These are phyloP conservation scores for Nothophaeocryptopus gaeumannii DNA, from an alignment of 2,329 filamentous ascomycete species.

Conservation along the genomic window DNA sequence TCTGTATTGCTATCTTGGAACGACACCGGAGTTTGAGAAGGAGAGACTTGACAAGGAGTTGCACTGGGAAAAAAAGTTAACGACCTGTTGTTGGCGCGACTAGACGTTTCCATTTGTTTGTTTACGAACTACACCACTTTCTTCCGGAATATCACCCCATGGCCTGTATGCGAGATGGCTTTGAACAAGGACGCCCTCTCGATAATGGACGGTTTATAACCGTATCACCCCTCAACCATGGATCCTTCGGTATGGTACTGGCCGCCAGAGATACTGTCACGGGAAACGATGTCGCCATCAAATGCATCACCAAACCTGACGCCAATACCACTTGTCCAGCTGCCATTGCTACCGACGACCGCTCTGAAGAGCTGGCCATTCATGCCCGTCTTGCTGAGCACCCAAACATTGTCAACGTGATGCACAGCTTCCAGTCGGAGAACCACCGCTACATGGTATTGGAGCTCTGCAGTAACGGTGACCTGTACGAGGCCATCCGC, in stretches of 20 bases:
- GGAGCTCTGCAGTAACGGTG: slow-evolving; percentile 92
- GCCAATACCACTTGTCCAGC: slow-evolving; percentile 59
- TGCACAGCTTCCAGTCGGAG: slow-evolving; percentile 88
- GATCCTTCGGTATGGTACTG: slow-evolving; percentile 98
- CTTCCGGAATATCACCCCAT: slow-evolving; percentile 44
- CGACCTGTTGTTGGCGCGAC: slow-evolving; percentile 22
- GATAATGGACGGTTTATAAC: slow-evolving; percentile 81
- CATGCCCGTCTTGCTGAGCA: slow-evolving; percentile 77
- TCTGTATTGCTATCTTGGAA: slow-evolving; percentile 25
- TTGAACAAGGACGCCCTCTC: slow-evolving; percentile 74
- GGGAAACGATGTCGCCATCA: slow-evolving; percentile 83
- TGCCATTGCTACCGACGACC: slow-evolving; percentile 74
- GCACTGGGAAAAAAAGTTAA: slow-evolving; percentile 18
- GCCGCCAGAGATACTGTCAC: slow-evolving; percentile 78
- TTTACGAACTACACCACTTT: slow-evolving; percentile 16
- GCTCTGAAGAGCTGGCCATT: slow-evolving; percentile 74
- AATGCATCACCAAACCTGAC: slow-evolving; percentile 84
- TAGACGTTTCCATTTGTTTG: slow-evolving; percentile 19
- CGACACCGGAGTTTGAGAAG: slow-evolving; percentile 19
- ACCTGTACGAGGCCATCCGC: slow-evolving; percentile 96
- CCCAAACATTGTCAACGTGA: slow-evolving; percentile 87
- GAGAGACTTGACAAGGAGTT: slow-evolving; percentile 5
- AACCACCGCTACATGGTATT: slow-evolving; percentile 88
- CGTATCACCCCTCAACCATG: slow-evolving; percentile 92
- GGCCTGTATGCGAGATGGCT: slow-evolving; percentile 84